Conservation (phyloP, 352 stramenopile genomes). For the Pythium scleroteichum region DNA sequence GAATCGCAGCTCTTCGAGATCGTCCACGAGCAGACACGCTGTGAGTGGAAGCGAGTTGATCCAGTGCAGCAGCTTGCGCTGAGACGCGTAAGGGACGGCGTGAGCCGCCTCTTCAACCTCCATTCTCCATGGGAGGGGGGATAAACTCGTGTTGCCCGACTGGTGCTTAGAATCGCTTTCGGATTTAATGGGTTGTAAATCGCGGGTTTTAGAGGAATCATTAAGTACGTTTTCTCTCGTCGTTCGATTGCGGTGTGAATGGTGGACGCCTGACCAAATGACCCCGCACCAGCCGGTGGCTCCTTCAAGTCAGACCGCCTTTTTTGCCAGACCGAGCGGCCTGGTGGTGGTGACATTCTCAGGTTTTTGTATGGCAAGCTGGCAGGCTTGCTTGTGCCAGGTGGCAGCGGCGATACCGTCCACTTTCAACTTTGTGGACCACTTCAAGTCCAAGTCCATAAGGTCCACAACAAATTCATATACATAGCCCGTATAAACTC, state of each 20-base stretch:
- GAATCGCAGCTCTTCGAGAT: constrained; percentile 53
- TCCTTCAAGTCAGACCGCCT: neutral
- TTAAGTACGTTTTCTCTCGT: neutral
- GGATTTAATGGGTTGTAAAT: too few relatives aligned
- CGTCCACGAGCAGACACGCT: constrained; percentile 59
- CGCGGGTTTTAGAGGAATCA: too few relatives aligned
- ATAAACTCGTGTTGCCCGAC: too few relatives aligned
- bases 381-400: neutral
- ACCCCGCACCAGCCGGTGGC: neutral
- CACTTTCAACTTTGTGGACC: constrained; percentile 14
- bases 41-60: constrained; percentile 70
- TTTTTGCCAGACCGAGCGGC: neutral
- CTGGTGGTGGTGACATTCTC: neutral
- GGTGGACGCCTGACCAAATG: neutral
- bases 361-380: too few relatives aligned
- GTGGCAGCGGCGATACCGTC: neutral
- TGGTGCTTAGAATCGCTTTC: too few relatives aligned
- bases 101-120: neutral
- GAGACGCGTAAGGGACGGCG: neutral
- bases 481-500: too few relatives aligned
- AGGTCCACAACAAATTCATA: neutral
- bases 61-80: constrained; percentile 66
- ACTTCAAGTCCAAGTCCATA: constrained; percentile 13
- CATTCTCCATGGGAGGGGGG: neutral
- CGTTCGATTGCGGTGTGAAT: neutral